Percentiles rank a stretch among this genome's conserved stretches.
Conservation (phyloP, 2,329 filamentous ascomycete genomes). For the Talaromyces piceae region DNA sequence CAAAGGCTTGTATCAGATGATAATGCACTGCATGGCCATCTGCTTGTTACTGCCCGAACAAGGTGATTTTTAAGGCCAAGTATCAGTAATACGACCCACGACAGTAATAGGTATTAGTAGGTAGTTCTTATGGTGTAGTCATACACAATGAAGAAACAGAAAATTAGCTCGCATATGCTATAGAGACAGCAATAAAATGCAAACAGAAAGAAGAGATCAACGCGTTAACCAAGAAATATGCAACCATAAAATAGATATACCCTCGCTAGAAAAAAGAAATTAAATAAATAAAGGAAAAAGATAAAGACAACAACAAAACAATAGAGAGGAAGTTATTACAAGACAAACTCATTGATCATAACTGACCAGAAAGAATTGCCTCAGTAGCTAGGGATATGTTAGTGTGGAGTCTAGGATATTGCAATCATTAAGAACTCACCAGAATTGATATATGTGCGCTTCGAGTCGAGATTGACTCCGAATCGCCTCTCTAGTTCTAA, state of each 20-base stretch:
- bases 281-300: not conserved
- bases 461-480: conserved; percentile 74
- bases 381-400: conserved; percentile 56
- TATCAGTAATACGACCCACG: not conserved
- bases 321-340: too few relatives aligned
- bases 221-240: not conserved
- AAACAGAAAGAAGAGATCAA: not conserved
- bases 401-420: conserved; percentile 19
- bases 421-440: conserved; percentile 50
- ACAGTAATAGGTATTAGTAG: not conserved
- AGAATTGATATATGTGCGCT: conserved; percentile 88
- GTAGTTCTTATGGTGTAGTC: not conserved
- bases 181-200: not conserved
- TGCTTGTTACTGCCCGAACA: too few relatives aligned
- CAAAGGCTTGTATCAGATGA: too few relatives aligned
- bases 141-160: not conserved
- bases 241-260: not conserved
- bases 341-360: conserved; percentile 39
- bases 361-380: conserved; percentile 67
- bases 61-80: too few relatives aligned
- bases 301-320: not conserved
- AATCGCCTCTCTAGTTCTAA: conserved; percentile 85
- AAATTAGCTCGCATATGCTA: not conserved
- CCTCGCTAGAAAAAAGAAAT: conserved; percentile 1
- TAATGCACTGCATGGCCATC: too few relatives aligned